Evolutionary conservation across 2,329 filamentous ascomycete genomes (phyloP), one percentile per base, ranked within the genome.

Genomic region (Fusarium graminum): DNA sequence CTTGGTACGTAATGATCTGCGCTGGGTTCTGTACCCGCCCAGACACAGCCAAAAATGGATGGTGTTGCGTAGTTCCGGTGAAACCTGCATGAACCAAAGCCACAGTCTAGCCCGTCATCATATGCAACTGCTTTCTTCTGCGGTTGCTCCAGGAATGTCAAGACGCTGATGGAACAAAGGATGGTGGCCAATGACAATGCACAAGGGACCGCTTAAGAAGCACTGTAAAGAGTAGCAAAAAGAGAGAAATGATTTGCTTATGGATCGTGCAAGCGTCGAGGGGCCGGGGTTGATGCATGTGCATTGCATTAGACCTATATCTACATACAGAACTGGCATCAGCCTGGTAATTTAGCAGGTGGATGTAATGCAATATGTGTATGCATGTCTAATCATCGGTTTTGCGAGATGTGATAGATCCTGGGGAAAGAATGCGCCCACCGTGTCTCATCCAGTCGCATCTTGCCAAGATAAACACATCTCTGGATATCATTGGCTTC

Each of bases 321-420:
- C 22, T 26, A 47, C 17, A 30, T 26, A 52, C 28, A 60, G 28
- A 60, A 44, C 22, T 22, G 22, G 22, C 22, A 22, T 22, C 22
- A 22, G 22, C 22, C 22, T 22, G 22, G 22, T 22, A 22, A 22
- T 22, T 22, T 22, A 22, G 39, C 19, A 13, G 13, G 19, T 39
- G 36, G n/a, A 10, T 7, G 13, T 3, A 46, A 9, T 25, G 6
- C 13, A 13, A 22, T 13, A 8, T n/a, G 19, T 34, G 26, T 22
- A 34, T 40, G 17, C 22, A 42, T 29, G 8, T 29, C 11, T 29
- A 29, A 9, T 29, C 8, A 9, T 29, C 7, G n/a, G 6, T 17
- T 42, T 66, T 59, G 25, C 47, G 44, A 68, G 29, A 68, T 67
- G 50, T 67, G 64, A 67, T 61, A 67, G 53, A 67, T 67, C 41